Conservation (phyloP, 2,329 filamentous ascomycete species). For the Lasiodiplodia citricola region DNA sequence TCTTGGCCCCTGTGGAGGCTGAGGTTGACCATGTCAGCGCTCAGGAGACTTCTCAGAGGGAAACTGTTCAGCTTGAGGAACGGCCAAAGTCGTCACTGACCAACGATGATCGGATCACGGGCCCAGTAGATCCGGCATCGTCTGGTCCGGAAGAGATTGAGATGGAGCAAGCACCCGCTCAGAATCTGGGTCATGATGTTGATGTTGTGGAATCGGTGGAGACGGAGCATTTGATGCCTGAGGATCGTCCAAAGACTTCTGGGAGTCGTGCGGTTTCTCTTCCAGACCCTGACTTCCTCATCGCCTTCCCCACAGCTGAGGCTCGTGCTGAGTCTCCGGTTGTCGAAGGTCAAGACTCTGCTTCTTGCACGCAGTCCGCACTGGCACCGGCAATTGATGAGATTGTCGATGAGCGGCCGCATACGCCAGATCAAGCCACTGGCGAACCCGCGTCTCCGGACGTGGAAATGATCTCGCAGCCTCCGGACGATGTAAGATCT, state of each 20-base stretch:
- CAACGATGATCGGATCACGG: not conserved
- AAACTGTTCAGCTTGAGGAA: not conserved
- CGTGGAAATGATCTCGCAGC: not conserved
- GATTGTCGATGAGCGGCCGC: not conserved
- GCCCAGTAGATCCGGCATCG: not conserved
- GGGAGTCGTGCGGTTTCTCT: not conserved
- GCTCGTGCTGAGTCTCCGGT: not conserved
- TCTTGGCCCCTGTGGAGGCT: not conserved
- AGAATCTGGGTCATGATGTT: not conserved
- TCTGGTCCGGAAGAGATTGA: not conserved
- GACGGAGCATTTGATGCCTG: not conserved
- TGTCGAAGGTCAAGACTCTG: not conserved
- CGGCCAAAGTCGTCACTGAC: not conserved
- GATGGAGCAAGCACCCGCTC: not conserved
- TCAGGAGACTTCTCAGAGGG: not conserved
- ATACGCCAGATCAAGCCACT: not conserved
- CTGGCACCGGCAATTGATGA: not conserved
- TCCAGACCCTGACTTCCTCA: not conserved
- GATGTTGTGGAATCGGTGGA: not conserved
- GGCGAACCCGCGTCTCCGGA: not conserved
- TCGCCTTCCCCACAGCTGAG: not conserved
- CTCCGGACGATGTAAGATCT: not conserved
- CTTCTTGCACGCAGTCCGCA: not conserved
- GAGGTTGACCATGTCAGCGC: not conserved
- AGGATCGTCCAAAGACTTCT: not conserved